Percentiles rank a stretch among this genome's conserved stretches.
Conservation (phyloP, 1,284 basidiomycete genomes). For the Apiotrichum brassicae region DNA sequence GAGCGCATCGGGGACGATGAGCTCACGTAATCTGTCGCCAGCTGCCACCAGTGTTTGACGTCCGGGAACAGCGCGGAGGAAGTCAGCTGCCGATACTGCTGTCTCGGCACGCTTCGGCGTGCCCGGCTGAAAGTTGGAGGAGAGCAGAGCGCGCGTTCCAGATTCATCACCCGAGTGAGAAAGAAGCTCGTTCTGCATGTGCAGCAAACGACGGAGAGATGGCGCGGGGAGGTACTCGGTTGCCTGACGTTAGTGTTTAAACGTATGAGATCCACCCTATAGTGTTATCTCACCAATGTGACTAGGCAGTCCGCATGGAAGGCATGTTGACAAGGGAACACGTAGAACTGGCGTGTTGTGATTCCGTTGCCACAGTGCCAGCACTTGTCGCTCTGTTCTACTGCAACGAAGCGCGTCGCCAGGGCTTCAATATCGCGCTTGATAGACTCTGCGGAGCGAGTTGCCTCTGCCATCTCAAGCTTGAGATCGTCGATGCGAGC, state of each 20-base stretch:
- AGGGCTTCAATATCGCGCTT: slow-evolving; percentile 82
- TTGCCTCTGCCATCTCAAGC: slow-evolving; percentile 93
- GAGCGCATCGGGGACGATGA: slow-evolving; percentile 86
- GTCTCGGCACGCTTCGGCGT: slow-evolving; percentile 23
- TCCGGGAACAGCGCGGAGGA: slow-evolving; percentile 48
- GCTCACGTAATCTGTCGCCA: slow-evolving; percentile 76
- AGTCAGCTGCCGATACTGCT: slow-evolving; percentile 24
- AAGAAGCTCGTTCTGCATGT: slow-evolving; percentile 73
- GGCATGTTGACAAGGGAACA: slow-evolving; percentile 93
- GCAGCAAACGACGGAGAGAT: slow-evolving; percentile 71
- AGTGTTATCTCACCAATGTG: slow-evolving; percentile 59
- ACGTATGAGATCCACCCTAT: too few relatives aligned
- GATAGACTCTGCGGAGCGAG: slow-evolving; percentile 84
- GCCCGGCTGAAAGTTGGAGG: slow-evolving; percentile 17
- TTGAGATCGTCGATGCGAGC: slow-evolving; percentile 85
- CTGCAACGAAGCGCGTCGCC: slow-evolving; percentile 84
- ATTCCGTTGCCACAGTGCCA: slow-evolving; percentile 69
- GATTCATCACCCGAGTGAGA: slow-evolving; percentile 45
- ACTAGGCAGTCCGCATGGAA: slow-evolving; percentile 96
- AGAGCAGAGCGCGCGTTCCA: slow-evolving; percentile 32
- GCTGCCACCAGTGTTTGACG: slow-evolving; percentile 79
- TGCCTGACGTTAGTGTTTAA: slow-evolving; percentile 53
- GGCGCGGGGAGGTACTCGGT: slow-evolving; percentile 80
- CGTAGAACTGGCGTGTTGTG: slow-evolving; percentile 87
- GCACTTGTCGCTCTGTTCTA: slow-evolving; percentile 82